A percentile compares a stretch with the other conserved stretches of the same genome.
Conservation (phyloP, 2,329 filamentous ascomycete species). For the Pseudocercospora crystallina region DNA sequence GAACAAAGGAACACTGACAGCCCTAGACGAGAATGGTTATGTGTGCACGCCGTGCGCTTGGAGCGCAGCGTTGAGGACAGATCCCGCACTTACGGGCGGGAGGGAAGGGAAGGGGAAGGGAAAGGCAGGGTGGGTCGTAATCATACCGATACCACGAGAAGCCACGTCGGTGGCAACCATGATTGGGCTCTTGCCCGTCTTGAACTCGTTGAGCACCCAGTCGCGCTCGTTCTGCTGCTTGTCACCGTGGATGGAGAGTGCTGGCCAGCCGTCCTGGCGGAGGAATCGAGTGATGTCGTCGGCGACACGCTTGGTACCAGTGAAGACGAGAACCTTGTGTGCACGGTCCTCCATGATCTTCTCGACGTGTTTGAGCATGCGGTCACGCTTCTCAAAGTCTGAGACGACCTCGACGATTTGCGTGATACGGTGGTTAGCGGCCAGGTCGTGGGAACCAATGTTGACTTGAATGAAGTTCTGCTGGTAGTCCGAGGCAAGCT, state of each 20-base stretch:
- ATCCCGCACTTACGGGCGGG: conserved; percentile 56
- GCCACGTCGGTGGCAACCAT: conserved; percentile 99
- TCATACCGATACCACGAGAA: conserved; percentile 99
- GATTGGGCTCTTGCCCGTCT: conserved; percentile 98
- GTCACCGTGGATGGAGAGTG: conserved; percentile 96
- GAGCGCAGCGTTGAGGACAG: conserved; percentile 75
- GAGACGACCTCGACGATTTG: conserved; percentile 96
- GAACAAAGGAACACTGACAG: conserved; percentile 81
- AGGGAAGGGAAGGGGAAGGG: conserved; percentile 34
- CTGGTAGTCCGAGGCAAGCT: conserved; percentile 85
- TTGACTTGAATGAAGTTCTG: conserved; percentile 98
- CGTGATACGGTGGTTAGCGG: conserved; percentile 96
- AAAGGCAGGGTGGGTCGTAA: conserved; percentile 53
- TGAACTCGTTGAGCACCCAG: conserved; percentile 99
- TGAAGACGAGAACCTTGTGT: conserved; percentile 96
- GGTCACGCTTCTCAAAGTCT: conserved; percentile 96
- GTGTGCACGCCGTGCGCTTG: conserved; percentile 82
- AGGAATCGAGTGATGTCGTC: conserved; percentile 98
- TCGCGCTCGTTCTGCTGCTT: conserved; percentile 99
- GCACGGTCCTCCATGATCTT: conserved; percentile 95
- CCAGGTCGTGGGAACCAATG: conserved; percentile 92
- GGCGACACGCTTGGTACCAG: conserved; percentile 80
- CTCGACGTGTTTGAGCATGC: conserved; percentile 96
- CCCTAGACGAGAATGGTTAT: conserved; percentile 81
- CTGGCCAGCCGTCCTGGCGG: conserved; percentile 96